A percentile compares a stretch with the other conserved stretches of the same genome.
Conservation (phyloP, 2,329 filamentous ascomycete species). For the Rutstroemia sp. region DNA sequence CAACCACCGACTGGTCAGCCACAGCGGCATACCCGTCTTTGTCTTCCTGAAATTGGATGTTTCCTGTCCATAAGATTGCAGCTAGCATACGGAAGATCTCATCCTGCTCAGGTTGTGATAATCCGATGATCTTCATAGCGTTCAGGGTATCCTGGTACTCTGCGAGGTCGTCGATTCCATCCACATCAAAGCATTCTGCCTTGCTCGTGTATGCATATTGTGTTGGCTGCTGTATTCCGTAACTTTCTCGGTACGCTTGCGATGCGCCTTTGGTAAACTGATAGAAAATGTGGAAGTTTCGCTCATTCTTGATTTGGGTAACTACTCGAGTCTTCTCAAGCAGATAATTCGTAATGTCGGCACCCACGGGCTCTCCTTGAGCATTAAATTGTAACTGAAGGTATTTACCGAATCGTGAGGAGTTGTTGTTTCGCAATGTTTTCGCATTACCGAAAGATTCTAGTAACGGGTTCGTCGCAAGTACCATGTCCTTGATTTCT, state of each 20-base stretch:
- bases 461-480: conserved; percentile 92
- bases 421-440: conserved; percentile 97
- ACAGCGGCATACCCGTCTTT: conserved; percentile 84
- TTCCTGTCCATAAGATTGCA: conserved; percentile 88
- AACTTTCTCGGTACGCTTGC: conserved; percentile 77
- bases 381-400: conserved; percentile 93
- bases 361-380: conserved; percentile 86
- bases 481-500: conserved; percentile 98
- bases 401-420: conserved; percentile 96
- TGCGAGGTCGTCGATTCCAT: conserved; percentile 83
- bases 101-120: conserved; percentile 83
- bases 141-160: conserved; percentile 88
- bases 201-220: conserved; percentile 90
- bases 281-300: conserved; percentile 99
- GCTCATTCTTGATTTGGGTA: conserved; percentile 88
- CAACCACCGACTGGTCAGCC: conserved; percentile 80
- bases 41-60: conserved; percentile 84
- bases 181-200: conserved; percentile 91
- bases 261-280: conserved; percentile 95
- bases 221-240: conserved; percentile 84
- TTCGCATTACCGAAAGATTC: conserved; percentile 99
- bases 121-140: conserved; percentile 90
- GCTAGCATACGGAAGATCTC: conserved; percentile 94
- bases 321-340: conserved; percentile 94
- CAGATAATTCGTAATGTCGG: conserved; percentile 97